phyloP scores from a whole-genome alignment of 352 stramenopile species.

The Pythium dissimile region DNA sequence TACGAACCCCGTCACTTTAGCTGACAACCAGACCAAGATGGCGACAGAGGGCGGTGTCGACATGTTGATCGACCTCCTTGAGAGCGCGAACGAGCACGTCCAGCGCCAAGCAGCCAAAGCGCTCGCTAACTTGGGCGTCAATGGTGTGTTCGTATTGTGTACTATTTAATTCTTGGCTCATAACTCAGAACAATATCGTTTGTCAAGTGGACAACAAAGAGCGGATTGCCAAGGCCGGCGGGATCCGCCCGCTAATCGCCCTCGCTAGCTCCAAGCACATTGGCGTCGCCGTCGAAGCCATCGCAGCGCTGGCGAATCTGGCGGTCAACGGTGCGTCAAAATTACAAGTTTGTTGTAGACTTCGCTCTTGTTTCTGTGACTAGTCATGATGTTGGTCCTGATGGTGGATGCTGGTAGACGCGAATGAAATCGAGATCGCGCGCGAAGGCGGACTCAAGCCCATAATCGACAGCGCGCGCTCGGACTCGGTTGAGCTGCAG shows the following conservation, averaged over 20 bases:
- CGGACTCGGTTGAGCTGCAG: conserved; percentile 82
- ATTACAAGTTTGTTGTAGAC: not conserved
- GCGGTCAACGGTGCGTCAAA: conserved; percentile 91
- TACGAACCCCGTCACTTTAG: conserved; percentile 22
- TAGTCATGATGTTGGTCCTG: no score
- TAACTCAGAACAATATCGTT: not conserved
- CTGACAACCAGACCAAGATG: conserved; percentile 93
- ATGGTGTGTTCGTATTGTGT: conserved; percentile 39
- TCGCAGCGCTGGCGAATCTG: conserved; percentile 93
- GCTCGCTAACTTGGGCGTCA: conserved; percentile 92
- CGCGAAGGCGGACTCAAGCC: conserved; percentile 84
- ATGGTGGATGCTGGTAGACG: conserved; percentile 65
- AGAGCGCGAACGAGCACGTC: conserved; percentile 82
- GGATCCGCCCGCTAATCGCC: conserved; percentile 85
- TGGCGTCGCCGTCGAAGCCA: conserved; percentile 86
- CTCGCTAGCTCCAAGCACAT: conserved; percentile 82
- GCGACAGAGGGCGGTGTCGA: conserved; percentile 92
- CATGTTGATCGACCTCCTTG: conserved; percentile 91
- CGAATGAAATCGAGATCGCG: conserved; percentile 91
- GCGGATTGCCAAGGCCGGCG: conserved; percentile 87
- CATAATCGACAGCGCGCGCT: conserved; percentile 84
- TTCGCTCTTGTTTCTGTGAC: not conserved
- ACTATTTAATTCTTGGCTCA: not conserved
- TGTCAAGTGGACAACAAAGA: conserved; percentile 90
- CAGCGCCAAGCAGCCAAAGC: conserved; percentile 93